Evolutionary conservation across 2,329 filamentous ascomycete genomes (phyloP).

Genomic region (Diplodia seriata): DNA sequence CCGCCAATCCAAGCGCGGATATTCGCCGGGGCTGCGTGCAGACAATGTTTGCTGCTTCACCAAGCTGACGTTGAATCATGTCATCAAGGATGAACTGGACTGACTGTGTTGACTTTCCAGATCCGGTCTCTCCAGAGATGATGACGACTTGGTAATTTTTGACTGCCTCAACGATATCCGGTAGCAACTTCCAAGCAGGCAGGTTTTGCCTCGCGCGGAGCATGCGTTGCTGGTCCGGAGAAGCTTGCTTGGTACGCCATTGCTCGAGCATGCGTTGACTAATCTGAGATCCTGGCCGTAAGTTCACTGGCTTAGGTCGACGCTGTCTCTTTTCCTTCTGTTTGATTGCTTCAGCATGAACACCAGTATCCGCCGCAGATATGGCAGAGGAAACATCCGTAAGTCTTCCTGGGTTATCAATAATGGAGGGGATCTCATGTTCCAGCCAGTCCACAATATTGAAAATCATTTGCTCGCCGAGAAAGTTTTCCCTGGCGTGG

Average conservation of each 20-base stretch:
- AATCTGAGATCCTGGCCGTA: conserved; percentile 63
- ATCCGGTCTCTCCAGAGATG: conserved; percentile 95
- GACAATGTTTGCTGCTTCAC: conserved; percentile 83
- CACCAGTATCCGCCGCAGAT: conserved; percentile 62
- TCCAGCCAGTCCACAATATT: conserved; percentile 92
- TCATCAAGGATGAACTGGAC: conserved; percentile 96
- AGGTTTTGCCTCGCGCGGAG: conserved; percentile 72
- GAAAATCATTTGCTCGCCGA: conserved; percentile 90
- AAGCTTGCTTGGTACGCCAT: conserved; percentile 73
- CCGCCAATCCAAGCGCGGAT: conserved; percentile 89
- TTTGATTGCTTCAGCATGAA: conserved; percentile 40
- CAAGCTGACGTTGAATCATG: conserved; percentile 77
- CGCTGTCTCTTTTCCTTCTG: conserved; percentile 42
- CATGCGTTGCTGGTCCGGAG: conserved; percentile 75
- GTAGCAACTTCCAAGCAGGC: conserved; percentile 85
- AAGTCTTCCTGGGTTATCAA: conserved; percentile 82
- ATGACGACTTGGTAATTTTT: conserved; percentile 85
- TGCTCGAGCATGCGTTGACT: conserved; percentile 66
- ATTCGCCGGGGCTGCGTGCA: conserved; percentile 96
- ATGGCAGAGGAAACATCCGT: conserved; percentile 81
- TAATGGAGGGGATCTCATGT: conserved; percentile 78
- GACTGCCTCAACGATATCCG: conserved; percentile 78
- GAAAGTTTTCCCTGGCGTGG: conserved; percentile 72
- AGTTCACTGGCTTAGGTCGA: conserved; percentile 67
- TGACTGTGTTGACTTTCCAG: conserved; percentile 95